Conservation (phyloP, 2,329 filamentous ascomycete species). For the Pseudodiploospora longispora region DNA sequence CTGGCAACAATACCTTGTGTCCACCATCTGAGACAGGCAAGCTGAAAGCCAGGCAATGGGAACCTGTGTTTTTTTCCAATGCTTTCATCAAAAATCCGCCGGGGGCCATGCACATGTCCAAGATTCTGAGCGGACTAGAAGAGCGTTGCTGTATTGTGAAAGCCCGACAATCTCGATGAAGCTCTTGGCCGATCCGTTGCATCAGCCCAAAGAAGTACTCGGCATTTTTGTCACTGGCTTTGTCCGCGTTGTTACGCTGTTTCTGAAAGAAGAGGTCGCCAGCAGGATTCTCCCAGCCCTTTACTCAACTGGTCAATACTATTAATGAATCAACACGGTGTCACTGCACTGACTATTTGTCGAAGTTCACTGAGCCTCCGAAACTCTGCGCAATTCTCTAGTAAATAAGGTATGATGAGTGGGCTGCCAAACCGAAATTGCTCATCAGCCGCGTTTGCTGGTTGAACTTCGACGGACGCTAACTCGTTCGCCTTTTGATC, state of each 20-base stretch:
- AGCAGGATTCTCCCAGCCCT: slow-evolving; percentile 37
- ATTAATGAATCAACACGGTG: too few species aligned
- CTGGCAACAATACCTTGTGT: slow-evolving; percentile 25
- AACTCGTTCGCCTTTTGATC: too few species aligned
- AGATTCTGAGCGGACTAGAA: slow-evolving; percentile 26
- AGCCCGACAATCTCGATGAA: not conserved
- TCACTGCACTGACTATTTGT: too few species aligned
- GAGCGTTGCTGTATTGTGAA: slow-evolving; percentile 11
- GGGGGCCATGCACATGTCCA: slow-evolving; percentile 50
- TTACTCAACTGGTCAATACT: not conserved
- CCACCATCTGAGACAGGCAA: slow-evolving; percentile 33
- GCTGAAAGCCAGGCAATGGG: slow-evolving; percentile 28
- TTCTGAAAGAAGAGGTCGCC: slow-evolving; percentile 35
- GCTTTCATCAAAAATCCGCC: slow-evolving; percentile 39
- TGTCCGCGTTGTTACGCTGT: slow-evolving; percentile 15
- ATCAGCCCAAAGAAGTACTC: not conserved
- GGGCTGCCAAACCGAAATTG: too few species aligned
- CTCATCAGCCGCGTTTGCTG: too few species aligned
- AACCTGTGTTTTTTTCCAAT: slow-evolving; percentile 25
- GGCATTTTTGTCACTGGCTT: not conserved
- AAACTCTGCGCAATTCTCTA: too few species aligned
- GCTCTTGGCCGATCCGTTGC: not conserved
- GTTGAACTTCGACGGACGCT: too few species aligned
- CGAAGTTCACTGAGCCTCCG: too few species aligned
- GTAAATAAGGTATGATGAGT: too few species aligned